Conservation (phyloP, 768 basidiomycete species). For the Neoboletus subvelutipes region DNA sequence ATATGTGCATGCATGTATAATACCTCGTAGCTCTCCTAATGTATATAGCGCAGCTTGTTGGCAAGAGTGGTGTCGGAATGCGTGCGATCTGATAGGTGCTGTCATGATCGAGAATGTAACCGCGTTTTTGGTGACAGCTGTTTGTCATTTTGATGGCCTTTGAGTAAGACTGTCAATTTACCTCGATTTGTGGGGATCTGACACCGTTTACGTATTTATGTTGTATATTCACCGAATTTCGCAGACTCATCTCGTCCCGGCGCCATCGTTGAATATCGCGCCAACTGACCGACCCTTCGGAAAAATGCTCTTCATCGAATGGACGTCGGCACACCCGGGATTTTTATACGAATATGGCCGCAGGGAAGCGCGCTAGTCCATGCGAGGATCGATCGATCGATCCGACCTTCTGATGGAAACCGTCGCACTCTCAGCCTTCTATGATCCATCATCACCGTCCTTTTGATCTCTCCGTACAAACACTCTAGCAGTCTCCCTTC, state of each 20-base stretch:
- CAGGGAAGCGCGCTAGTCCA: conserved; percentile 15
- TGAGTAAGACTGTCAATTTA: conserved; percentile 32
- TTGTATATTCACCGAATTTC: conserved; percentile 13
- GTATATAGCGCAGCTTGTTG: conserved; percentile 28
- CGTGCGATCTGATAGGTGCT: not conserved
- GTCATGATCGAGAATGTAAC: conserved; percentile 14
- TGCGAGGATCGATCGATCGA: conserved; percentile 25
- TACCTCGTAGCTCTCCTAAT: conserved; percentile 32
- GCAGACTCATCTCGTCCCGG: conserved; percentile 12
- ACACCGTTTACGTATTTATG: conserved; percentile 27
- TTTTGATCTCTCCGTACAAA: conserved; percentile 9
- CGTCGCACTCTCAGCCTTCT: conserved; percentile 4
- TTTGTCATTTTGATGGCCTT: conserved; percentile 33
- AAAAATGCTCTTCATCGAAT: conserved; percentile 5
- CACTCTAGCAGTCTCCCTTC: conserved; percentile 1
- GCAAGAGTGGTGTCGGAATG: not conserved
- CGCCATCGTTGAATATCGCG: conserved; percentile 3
- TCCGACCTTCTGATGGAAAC: conserved; percentile 37
- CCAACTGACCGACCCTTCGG: conserved; percentile 9
- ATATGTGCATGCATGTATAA: conserved; percentile 41
- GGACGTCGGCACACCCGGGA: not conserved
- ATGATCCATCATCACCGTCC: conserved; percentile 7
- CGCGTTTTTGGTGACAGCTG: conserved; percentile 12
- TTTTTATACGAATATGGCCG: conserved; percentile 4
- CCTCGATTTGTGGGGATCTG: conserved; percentile 30